Base-by-base conservation (phyloP, 768 basidiomycete genomes). In the Plicaturopsis crispa region DNA sequence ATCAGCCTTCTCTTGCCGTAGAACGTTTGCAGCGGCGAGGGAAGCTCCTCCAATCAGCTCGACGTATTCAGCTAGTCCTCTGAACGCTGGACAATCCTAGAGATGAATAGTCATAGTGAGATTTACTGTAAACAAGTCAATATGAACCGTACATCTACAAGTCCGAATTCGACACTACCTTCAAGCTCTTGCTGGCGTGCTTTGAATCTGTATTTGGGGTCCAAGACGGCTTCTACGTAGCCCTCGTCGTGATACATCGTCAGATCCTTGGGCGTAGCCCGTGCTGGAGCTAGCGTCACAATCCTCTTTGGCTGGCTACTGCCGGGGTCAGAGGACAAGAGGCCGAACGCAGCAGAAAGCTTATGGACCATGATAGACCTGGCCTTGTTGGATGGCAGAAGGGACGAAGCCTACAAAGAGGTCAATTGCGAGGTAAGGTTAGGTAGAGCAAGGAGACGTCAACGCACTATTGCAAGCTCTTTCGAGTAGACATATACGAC, bases 1-100 rank as follows among this genome's bases (percentile, higher is more conserved):
- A 20, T 84, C 71, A 4, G 72, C 70, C 2, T 62, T 31, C 11
- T 63, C 59, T 8, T 70, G 60, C 18, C 66, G 62, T 3, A 97
- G 62, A 4, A 73, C 67, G 6, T 69, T 66, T 3, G 75, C 83
- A 0, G 84, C 91, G 2, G 84, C 79, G 26, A 92, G 63, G 0
- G 87, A 74, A 0, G 84, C 84, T 1, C 92, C 85, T 0, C 82
- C 89, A 1, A 94, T 66, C 4, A 80, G 60, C 4, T 64, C 64
- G 4, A 84, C 77, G 46, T 96, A 96, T 3, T 72, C 66, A 5
- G 73, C 53, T 10, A 98, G 69, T 2, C 71, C 73, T 4, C 57
- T 58, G 52, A 98, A 98, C 1, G 70, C 61, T 0, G 91, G 87
- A 48, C 90, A 93, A 52, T 96, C 91, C 85, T 90, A 48, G 42